A percentile compares a stretch with the other conserved stretches of the same genome.
These are phyloP conservation scores for Ramaria rubella DNA, from an alignment of 768 basidiomycete species.

Conservation along the genomic window DNA sequence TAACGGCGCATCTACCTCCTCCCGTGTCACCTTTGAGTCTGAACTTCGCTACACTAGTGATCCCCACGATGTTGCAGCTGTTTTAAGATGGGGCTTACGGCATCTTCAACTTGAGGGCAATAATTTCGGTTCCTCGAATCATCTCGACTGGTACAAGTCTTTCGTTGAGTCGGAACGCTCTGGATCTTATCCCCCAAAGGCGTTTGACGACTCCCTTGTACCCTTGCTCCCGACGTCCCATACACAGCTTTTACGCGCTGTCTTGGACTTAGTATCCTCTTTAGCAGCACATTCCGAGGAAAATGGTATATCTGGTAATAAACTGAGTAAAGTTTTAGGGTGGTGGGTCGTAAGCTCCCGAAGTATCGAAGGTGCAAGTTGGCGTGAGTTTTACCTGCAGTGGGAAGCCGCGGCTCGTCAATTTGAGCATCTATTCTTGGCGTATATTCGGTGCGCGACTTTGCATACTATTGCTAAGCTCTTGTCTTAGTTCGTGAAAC, in stretches of 20 bases:
- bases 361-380: conserved; percentile 47
- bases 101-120: conserved; percentile 58
- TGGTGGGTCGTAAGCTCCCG: conserved; percentile 60
- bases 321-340: conserved; percentile 65
- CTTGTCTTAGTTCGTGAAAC: background rate
- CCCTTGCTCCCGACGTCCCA: conserved; percentile 57
- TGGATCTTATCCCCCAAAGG: conserved; percentile 52
- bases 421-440: conserved; percentile 71
- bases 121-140: conserved; percentile 40
- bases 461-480: background rate
- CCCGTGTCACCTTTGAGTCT: conserved; percentile 50
- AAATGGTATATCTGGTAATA: conserved; percentile 73
- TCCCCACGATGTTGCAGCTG: conserved; percentile 72
- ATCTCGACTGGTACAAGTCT: conserved; percentile 57
- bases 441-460: conserved; percentile 53
- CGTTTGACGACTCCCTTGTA: conserved; percentile 54
- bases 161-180: conserved; percentile 57
- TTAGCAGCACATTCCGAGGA: conserved; percentile 66
- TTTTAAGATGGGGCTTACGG: conserved; percentile 74
- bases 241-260: conserved; percentile 47
- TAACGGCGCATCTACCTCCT: conserved; percentile 40
- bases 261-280: conserved; percentile 58
- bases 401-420: conserved; percentile 73
- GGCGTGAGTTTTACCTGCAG: conserved; percentile 57
- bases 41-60: conserved; percentile 60